Percentiles rank a stretch among this genome's conserved stretches.
Evolutionary conservation across 345 rosid species (phyloP).

Genomic region (Salix arbutifolia): DNA sequence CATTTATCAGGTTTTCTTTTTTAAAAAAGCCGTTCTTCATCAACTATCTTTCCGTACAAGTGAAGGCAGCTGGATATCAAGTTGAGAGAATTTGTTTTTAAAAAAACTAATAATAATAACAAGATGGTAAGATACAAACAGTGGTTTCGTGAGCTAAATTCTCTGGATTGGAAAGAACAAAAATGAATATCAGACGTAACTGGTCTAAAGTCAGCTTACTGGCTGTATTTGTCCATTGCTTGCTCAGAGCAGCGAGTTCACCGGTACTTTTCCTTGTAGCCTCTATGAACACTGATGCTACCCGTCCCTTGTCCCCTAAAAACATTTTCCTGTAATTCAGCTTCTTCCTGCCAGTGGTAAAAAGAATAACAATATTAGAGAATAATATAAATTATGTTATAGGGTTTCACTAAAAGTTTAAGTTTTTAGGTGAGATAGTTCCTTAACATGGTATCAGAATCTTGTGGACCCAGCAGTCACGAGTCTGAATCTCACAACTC

Average conservation of each 20-base stretch:
- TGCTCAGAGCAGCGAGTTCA: slow-evolving; percentile 51
- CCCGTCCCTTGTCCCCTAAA: slow-evolving; percentile 36
- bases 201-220: slow-evolving; percentile 33
- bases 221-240: slow-evolving; percentile 37
- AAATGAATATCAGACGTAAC: neutral
- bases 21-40: too few relatives aligned
- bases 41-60: too few relatives aligned
- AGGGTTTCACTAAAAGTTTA: too few relatives aligned
- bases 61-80: too few relatives aligned
- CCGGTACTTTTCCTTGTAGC: slow-evolving; percentile 36
- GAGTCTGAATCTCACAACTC: too few relatives aligned
- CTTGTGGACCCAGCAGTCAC: too few relatives aligned
- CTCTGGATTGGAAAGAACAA: too few relatives aligned
- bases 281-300: slow-evolving; percentile 40
- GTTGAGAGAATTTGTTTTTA: too few relatives aligned
- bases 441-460: too few relatives aligned
- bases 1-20: too few relatives aligned
- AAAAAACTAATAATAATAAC: neutral
- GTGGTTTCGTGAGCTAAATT: neutral
- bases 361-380: neutral
- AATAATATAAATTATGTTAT: too few relatives aligned
- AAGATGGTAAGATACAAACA: neutral
- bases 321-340: slow-evolving; percentile 59
- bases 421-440: too few relatives aligned
- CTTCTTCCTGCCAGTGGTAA: slow-evolving; percentile 47